A percentile compares a stretch with the other conserved stretches of the same genome.
These are phyloP conservation scores for Filobasidium uniguttulatum DNA, from an alignment of 1,284 basidiomycete species.

Conservation along the genomic window DNA sequence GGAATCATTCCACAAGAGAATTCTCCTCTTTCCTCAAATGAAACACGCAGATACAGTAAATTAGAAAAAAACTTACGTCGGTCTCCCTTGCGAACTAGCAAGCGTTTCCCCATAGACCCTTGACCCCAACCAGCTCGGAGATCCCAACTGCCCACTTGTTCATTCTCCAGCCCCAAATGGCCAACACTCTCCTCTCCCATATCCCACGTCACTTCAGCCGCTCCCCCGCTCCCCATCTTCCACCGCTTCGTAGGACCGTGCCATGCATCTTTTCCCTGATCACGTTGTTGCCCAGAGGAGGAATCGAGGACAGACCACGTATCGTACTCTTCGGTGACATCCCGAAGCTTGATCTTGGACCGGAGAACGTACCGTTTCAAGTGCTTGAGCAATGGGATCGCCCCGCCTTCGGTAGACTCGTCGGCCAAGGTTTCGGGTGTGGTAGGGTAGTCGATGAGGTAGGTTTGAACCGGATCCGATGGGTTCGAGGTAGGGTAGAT, in stretches of 20 bases:
- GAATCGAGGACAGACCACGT: slow-evolving; percentile 66
- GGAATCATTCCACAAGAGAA: no score
- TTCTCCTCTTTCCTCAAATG: no score
- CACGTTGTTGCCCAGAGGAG: no score
- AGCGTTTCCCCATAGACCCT: slow-evolving; percentile 57
- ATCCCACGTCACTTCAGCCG: slow-evolving; percentile 28
- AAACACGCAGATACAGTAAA: slow-evolving; percentile 1
- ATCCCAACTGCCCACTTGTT: slow-evolving; percentile 43
- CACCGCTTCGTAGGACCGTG: slow-evolving; percentile 13
- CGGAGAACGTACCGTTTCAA: slow-evolving; percentile 78
- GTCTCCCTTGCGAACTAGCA: slow-evolving; percentile 55
- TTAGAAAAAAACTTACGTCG: slow-evolving; percentile 46
- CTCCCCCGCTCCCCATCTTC: slow-evolving; percentile 31
- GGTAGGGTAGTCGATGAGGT: slow-evolving; percentile 38
- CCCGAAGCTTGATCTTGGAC: slow-evolving; percentile 69
- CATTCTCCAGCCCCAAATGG: slow-evolving; percentile 11
- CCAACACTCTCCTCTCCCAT: slow-evolving; percentile 6
- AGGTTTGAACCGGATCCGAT: slow-evolving; percentile 18
- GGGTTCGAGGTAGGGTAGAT: slow-evolving; percentile 46
- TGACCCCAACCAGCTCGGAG: slow-evolving; percentile 44
- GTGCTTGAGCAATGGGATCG: slow-evolving; percentile 48
- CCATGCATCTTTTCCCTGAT: no score
- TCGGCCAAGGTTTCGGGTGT: slow-evolving; percentile 26
- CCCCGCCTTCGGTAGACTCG: slow-evolving; percentile 31
- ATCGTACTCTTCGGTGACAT: slow-evolving; percentile 60